Base-by-base conservation (phyloP, 441 rosid species). In the Gossypium aridum region DNA sequence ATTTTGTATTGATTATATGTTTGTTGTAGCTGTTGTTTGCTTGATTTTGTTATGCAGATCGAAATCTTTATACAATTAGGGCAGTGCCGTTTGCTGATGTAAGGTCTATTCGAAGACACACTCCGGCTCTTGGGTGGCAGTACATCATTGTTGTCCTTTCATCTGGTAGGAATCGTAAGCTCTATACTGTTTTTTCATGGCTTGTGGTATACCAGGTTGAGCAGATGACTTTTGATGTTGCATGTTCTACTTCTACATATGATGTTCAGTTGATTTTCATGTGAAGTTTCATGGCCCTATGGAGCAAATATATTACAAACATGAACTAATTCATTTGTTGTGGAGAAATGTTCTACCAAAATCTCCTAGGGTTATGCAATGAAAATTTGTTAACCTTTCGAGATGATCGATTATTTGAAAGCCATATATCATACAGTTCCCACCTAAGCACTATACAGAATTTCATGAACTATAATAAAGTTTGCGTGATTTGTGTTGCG, bases 91-190 rank as follows among this genome's bases (percentile, higher is more conserved):
- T 94, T 78, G 72, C 88, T 0, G 98, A 94, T 3, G 92, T 96
- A 69, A 83, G 94, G 78, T 92, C 96, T 28, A 91, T 96, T 70
- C 85, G 89, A 49, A 83, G 98, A 63, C 96, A 94, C 75, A 90
- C 91, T 75, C 99, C 98, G 14, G 83, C 98, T 75, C 74, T 96
- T n/a, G 99, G 98, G 71, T 96, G 99, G 98, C 97, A 92, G 82
- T 94, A 89, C 82, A 81, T 94, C 7, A 96, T 96, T 71, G 85
- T 92, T 71, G 96, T 96, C 68, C 76, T 90, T 79, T 88, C 98
- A 67, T 87, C 99, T 81, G 99, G 99, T 96, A 85, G 80, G 23
- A 62, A 61, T 26, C n/a, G 1, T 19, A 28, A 63, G 2, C n/a
- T 9, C 22, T 73, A 16, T 28, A 4, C 63, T 12, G 34, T 78